A percentile compares a stretch with the other conserved stretches of the same genome.
These are phyloP conservation scores for Aspergillus glaucus DNA, from an alignment of 2,329 filamentous ascomycete genomes.

Conservation along the genomic window DNA sequence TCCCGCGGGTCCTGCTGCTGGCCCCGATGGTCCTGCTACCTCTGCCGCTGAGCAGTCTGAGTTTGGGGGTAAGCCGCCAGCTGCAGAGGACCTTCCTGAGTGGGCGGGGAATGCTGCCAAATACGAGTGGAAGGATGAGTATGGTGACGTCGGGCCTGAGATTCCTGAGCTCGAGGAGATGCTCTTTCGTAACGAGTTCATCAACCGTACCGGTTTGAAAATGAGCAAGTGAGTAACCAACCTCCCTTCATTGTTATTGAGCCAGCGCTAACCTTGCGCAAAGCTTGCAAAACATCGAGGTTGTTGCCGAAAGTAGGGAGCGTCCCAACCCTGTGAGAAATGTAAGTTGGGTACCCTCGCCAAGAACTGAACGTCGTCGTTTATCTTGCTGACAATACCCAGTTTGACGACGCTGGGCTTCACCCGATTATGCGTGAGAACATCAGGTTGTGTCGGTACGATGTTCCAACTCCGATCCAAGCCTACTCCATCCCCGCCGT, in stretches of 20 bases:
- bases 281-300: slow-evolving; percentile 45
- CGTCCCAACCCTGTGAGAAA: slow-evolving; percentile 43
- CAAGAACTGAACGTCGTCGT: neutral
- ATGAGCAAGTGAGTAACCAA: slow-evolving; percentile 50
- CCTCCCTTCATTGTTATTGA: neutral
- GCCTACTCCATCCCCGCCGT: slow-evolving; percentile 77
- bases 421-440: slow-evolving; percentile 81
- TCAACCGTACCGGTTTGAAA: slow-evolving; percentile 52
- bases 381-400: slow-evolving; percentile 5
- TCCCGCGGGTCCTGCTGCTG: slow-evolving; percentile 1
- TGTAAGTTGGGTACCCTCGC: slow-evolving; percentile 34
- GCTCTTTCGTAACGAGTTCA: slow-evolving; percentile 59
- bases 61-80: no score
- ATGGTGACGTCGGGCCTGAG: slow-evolving; percentile 73
- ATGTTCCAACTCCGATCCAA: slow-evolving; percentile 76
- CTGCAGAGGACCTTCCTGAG: slow-evolving; percentile 18
- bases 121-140: slow-evolving; percentile 82
- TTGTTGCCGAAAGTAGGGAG: slow-evolving; percentile 45
- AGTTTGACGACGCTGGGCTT: slow-evolving; percentile 71
- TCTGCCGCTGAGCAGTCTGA: no score
- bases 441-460: slow-evolving; percentile 65
- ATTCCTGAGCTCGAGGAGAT: slow-evolving; percentile 64
- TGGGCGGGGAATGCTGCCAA: slow-evolving; percentile 56
- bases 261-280: slow-evolving; percentile 4
- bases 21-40: slow-evolving; percentile 3